Conservation (phyloP, 257 asterid genomes). For the Salvia rosmarinus region DNA sequence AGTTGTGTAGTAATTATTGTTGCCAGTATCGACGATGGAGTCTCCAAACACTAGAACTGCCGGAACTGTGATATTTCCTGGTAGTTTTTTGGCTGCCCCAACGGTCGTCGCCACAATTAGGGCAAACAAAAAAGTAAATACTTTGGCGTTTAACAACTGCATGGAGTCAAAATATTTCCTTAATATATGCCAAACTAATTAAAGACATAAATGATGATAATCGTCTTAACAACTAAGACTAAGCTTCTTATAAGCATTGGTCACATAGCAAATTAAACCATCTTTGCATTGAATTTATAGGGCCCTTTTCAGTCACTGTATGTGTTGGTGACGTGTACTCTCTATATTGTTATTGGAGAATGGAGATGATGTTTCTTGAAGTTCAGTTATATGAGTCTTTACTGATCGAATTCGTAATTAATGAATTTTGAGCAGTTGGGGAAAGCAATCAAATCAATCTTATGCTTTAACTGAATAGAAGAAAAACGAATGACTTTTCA, state of each 20-base stretch:
- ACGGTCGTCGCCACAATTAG: constrained; percentile 12
- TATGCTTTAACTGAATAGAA: too few relatives aligned
- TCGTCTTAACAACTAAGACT: too few relatives aligned
- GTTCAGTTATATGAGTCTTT: too few relatives aligned
- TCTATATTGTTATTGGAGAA: not conserved
- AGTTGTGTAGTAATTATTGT: constrained; percentile 54
- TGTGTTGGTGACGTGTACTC: not conserved
- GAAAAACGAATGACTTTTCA: too few relatives aligned
- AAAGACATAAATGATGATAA: too few relatives aligned
- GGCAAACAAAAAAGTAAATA: constrained; percentile 11
- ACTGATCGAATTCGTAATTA: not conserved
- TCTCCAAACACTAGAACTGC: constrained; percentile 64
- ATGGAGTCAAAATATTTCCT: too few relatives aligned
- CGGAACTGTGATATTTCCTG: constrained; percentile 39
- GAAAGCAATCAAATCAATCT: not conserved
- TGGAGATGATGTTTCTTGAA: not conserved
- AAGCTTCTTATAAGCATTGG: too few relatives aligned
- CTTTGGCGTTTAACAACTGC: constrained; percentile 18
- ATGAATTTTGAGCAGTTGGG: not conserved
- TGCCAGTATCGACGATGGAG: constrained; percentile 66
- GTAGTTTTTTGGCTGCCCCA: constrained; percentile 33
- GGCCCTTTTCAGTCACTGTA: not conserved
- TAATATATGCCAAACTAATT: too few relatives aligned
- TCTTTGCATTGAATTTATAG: constrained; percentile 14
- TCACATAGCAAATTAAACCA: too few relatives aligned